Evolutionary conservation across 2,329 filamentous ascomycete species (phyloP).

Genomic region (Colletotrichum caudatum): DNA sequence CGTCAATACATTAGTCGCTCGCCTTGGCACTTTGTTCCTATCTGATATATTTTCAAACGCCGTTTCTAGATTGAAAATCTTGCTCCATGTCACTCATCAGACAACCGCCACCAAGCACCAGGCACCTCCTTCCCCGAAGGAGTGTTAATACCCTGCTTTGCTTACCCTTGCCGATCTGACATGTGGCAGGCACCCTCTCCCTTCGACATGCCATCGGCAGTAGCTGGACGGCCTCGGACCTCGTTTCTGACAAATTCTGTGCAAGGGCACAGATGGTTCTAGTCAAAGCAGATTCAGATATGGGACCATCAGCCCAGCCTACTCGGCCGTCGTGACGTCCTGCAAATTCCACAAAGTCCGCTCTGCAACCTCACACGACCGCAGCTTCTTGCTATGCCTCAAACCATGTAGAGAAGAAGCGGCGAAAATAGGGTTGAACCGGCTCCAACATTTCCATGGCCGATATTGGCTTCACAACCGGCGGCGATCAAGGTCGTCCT

Average conservation of each 20-base stretch:
- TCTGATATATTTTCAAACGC: neutral
- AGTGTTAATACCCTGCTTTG: neutral
- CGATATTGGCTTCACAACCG: neutral
- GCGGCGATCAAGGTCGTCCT: neutral
- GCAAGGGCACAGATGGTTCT: slow-evolving; percentile 22
- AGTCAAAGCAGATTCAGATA: slow-evolving; percentile 18
- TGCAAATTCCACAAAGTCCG: neutral
- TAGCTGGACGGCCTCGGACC: slow-evolving; percentile 14
- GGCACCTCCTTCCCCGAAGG: neutral
- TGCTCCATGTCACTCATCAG: neutral
- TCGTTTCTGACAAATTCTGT: slow-evolving; percentile 37
- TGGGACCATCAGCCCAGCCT: slow-evolving; percentile 19
- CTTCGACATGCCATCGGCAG: slow-evolving; percentile 18
- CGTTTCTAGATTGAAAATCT: neutral
- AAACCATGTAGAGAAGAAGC: neutral
- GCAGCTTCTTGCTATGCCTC: neutral
- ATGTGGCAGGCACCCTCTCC: slow-evolving; percentile 11
- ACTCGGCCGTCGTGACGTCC: slow-evolving; percentile 8
- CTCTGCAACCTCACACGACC: slow-evolving; percentile 6
- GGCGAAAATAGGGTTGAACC: neutral
- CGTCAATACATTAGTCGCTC: neutral
- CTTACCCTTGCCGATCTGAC: slow-evolving; percentile 13
- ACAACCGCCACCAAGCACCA: neutral
- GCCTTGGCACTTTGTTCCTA: neutral
- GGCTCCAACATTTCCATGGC: slow-evolving; percentile 19